These are phyloP conservation scores for Lasiosphaeria hispida DNA, from an alignment of 495 filamentous ascomycete species.

Conservation along the genomic window DNA sequence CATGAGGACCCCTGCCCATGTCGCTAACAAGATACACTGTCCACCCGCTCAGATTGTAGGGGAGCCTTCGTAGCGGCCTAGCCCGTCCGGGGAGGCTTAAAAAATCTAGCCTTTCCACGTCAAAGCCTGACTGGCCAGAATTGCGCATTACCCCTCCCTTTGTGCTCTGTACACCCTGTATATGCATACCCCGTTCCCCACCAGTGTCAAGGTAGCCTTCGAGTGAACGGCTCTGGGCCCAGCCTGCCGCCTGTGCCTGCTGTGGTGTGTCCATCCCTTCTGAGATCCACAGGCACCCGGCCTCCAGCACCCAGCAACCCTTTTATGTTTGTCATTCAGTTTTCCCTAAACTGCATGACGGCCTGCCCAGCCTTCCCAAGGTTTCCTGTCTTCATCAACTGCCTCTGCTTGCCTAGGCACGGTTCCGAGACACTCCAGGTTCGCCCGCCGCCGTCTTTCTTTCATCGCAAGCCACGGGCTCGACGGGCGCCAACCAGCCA, in stretches of 20 bases:
- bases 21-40: slow-evolving; percentile 3
- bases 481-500: neutral
- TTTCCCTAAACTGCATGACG: slow-evolving; percentile 1
- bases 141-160: slow-evolving; percentile 15
- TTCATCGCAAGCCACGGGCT: neutral
- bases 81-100: neutral
- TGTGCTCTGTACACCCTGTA: slow-evolving; percentile 2
- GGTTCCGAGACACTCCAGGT: neutral
- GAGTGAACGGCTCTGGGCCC: neutral
- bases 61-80: slow-evolving; percentile 1
- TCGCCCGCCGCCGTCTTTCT: neutral
- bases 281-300: slow-evolving; percentile 18
- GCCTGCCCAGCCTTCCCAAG: slow-evolving; percentile 4
- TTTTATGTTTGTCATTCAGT: slow-evolving; percentile 6
- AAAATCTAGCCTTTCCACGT: neutral
- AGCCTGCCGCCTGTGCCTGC: neutral
- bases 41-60: neutral
- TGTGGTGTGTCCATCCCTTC: neutral
- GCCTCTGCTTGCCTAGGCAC: neutral
- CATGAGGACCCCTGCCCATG: neutral
- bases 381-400: neutral
- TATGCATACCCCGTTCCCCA: slow-evolving; percentile 10
- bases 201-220: slow-evolving; percentile 7
- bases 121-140: slow-evolving; percentile 6
- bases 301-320: neutral